Conservation (phyloP, 2,329 filamentous ascomycete species). For the Ascocoryne sarcoides region DNA sequence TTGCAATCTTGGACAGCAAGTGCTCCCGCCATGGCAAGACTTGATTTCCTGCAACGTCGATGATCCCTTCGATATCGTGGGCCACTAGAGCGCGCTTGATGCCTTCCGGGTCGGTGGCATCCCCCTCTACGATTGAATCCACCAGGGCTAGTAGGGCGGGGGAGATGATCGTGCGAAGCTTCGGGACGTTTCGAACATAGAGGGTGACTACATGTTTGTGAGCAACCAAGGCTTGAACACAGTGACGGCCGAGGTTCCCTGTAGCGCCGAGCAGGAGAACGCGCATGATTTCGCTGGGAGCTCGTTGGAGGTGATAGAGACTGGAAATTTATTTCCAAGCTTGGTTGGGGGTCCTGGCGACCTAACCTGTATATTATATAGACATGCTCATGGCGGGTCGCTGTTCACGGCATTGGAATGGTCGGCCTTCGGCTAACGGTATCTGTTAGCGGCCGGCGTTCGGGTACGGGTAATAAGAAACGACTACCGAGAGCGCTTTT, state of each 20-base stretch:
- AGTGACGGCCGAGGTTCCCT: constrained; percentile 32
- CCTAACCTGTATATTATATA: too few relatives aligned
- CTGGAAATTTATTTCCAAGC: too few relatives aligned
- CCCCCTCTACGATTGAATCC: constrained; percentile 30
- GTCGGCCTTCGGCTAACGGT: too few relatives aligned
- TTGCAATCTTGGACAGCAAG: constrained; percentile 31
- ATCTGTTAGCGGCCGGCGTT: too few relatives aligned
- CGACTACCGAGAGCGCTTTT: too few relatives aligned
- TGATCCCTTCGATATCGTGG: constrained; percentile 31
- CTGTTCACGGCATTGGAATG: too few relatives aligned
- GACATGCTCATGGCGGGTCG: too few relatives aligned
- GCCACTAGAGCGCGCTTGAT: constrained; percentile 32
- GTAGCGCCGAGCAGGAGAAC: constrained; percentile 34
- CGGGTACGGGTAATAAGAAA: too few relatives aligned
- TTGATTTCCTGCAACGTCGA: constrained; percentile 33
- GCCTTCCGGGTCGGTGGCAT: constrained; percentile 29
- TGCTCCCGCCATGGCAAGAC: constrained; percentile 32
- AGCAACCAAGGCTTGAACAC: constrained; percentile 28
- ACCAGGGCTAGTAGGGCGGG: constrained; percentile 23
- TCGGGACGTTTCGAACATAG: constrained; percentile 32
- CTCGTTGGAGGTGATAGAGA: background rate
- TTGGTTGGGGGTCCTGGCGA: too few relatives aligned
- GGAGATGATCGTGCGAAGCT: constrained; percentile 31
- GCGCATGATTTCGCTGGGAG: constrained; percentile 25
- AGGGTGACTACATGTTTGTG: constrained; percentile 31